Evolutionary conservation across 2,329 filamentous ascomycete species (phyloP).

Genomic region (Xylariomycetidae sp.): DNA sequence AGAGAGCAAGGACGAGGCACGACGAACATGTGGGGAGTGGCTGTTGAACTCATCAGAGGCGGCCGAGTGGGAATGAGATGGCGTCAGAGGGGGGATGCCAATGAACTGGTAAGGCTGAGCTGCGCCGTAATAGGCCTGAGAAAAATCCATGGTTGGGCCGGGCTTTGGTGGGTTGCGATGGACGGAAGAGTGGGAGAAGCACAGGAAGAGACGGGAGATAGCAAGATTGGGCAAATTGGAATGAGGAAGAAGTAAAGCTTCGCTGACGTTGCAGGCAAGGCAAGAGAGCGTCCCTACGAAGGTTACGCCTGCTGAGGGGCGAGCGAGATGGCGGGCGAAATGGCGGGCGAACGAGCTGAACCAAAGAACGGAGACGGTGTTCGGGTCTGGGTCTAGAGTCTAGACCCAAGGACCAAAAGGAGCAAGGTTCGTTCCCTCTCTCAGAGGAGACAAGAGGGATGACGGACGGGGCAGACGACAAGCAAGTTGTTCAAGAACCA

Average conservation of each 20-base stretch:
- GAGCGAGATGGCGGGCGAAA: too few species aligned
- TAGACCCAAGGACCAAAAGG: too few species aligned
- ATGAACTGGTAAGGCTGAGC: slow-evolving; percentile 51
- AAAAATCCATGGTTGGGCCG: slow-evolving; percentile 44
- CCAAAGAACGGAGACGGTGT: not conserved
- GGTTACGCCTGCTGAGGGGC: too few species aligned
- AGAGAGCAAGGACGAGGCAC: not conserved
- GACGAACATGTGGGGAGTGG: slow-evolving; percentile 51
- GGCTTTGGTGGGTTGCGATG: not conserved
- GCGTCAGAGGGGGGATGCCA: slow-evolving; percentile 48
- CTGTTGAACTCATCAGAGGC: slow-evolving; percentile 51
- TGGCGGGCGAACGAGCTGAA: not conserved
- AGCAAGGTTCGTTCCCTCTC: too few species aligned
- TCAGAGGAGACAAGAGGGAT: too few species aligned
- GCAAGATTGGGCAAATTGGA: not conserved
- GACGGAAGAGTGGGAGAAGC: not conserved
- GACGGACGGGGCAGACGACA: too few species aligned
- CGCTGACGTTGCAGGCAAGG: too few species aligned
- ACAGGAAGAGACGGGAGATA: not conserved
- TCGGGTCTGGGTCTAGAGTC: too few species aligned
- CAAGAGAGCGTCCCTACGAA: too few species aligned
- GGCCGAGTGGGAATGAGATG: slow-evolving; percentile 51
- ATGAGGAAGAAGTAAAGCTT: slow-evolving; percentile 3
- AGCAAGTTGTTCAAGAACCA: too few species aligned
- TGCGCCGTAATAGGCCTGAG: slow-evolving; percentile 45